Evolutionary conservation across 2,329 filamentous ascomycete genomes (phyloP).

Genomic region (Paracoccidioides lutzii): DNA sequence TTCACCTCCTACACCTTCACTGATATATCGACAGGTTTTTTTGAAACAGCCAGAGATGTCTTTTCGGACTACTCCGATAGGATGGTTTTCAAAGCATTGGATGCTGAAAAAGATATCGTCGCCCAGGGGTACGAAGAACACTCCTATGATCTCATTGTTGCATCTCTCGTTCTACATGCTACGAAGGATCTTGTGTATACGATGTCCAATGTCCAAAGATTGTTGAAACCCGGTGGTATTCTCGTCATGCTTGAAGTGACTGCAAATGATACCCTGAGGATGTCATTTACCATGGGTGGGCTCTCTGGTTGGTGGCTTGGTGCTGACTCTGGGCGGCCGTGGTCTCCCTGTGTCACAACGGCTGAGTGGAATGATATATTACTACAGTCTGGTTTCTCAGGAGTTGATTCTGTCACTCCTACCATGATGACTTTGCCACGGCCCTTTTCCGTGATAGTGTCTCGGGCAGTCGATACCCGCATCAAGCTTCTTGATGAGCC

Average conservation of each 20-base stretch:
- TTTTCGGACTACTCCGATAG: constrained; percentile 16
- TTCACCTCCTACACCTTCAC: constrained; percentile 10
- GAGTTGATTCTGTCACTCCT: constrained; percentile 10
- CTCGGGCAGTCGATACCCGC: neutral
- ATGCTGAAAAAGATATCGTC: constrained; percentile 12
- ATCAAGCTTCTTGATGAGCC: neutral
- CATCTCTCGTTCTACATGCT: constrained; percentile 16
- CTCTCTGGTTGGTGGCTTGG: constrained; percentile 11
- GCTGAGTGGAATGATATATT: constrained; percentile 17
- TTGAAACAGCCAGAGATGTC: constrained; percentile 15
- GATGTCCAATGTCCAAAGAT: constrained; percentile 10
- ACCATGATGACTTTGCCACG: neutral
- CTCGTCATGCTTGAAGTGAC: constrained; percentile 12
- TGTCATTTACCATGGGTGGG: constrained; percentile 12
- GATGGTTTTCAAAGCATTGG: constrained; percentile 13
- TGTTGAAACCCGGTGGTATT: constrained; percentile 11
- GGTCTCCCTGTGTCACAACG: constrained; percentile 5
- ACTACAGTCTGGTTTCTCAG: constrained; percentile 12
- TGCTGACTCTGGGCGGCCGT: constrained; percentile 4
- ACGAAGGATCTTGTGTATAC: constrained; percentile 12
- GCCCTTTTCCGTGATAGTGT: constrained; percentile 1
- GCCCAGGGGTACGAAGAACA: constrained; percentile 13
- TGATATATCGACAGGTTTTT: constrained; percentile 12
- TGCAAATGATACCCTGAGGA: neutral
- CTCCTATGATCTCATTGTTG: constrained; percentile 16